A percentile compares a stretch with the other conserved stretches of the same genome.
These are phyloP conservation scores for Paspalum notatum DNA, from an alignment of 176 grass and related monocot species.

Conservation along the genomic window DNA sequence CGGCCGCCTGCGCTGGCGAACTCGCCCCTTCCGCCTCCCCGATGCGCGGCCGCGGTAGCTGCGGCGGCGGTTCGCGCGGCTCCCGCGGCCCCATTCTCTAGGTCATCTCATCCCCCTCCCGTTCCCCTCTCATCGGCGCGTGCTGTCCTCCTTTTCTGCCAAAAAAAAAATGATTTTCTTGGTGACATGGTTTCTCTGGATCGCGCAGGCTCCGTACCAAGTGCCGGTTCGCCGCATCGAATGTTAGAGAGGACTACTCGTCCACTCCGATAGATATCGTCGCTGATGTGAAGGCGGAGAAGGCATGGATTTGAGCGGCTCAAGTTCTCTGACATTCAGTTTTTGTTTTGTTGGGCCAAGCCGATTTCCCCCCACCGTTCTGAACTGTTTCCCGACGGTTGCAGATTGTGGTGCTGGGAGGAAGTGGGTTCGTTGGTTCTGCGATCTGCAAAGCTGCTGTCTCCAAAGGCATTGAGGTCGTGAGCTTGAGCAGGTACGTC, in stretches of 20 bases:
- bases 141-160: constrained; percentile 4
- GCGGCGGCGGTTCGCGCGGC: background rate
- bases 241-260: constrained; percentile 55
- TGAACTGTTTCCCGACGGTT: constrained; percentile 26
- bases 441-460: constrained; percentile 90
- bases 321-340: background rate
- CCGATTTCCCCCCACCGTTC: background rate
- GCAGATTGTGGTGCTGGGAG: constrained; percentile 92
- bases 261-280: constrained; percentile 78
- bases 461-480: constrained; percentile 83
- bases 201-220: constrained; percentile 51
- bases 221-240: constrained; percentile 61
- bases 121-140: background rate
- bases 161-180: background rate
- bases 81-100: constrained; percentile 15
- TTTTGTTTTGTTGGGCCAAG: background rate
- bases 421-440: constrained; percentile 90
- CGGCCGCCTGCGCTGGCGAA: constrained; percentile 45
- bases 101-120: background rate
- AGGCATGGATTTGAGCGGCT: constrained; percentile 48
- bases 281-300: constrained; percentile 88
- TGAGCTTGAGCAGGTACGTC: constrained; percentile 85
- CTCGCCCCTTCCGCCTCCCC: constrained; percentile 9
- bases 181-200: constrained; percentile 18
- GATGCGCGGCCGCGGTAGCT: constrained; percentile 3